Percentiles rank a stretch among this genome's conserved stretches.
Conservation (phyloP, 164 flowering plant species). For the Chloranthus sessilifolius region DNA sequence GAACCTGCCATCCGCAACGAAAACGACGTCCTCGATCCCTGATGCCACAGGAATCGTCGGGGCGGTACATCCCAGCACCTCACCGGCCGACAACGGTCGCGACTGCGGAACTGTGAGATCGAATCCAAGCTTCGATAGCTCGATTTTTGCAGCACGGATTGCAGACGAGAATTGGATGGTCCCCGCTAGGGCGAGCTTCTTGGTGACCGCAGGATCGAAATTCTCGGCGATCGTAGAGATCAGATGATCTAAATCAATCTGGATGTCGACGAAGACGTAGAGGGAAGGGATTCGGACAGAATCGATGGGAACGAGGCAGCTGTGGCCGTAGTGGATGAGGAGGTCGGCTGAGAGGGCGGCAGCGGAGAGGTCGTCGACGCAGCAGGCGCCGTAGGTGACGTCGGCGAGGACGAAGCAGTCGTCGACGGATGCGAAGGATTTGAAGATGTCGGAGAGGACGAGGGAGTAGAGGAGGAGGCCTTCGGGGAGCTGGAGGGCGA, state of each 20-base stretch:
- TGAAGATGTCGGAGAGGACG: conserved; percentile 74
- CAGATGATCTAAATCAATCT: conserved; percentile 51
- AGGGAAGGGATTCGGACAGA: conserved; percentile 63
- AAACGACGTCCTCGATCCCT: conserved; percentile 37
- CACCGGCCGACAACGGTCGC: conserved; percentile 86
- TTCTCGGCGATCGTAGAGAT: conserved; percentile 45
- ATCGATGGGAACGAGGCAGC: conserved; percentile 84
- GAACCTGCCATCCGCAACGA: conserved; percentile 94
- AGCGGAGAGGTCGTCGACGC: conserved; percentile 88
- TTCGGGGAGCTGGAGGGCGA: conserved; percentile 96
- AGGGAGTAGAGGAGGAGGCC: conserved; percentile 94
- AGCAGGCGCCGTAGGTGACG: conserved; percentile 97
- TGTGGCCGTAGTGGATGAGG: conserved; percentile 90
- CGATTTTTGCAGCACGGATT: conserved; percentile 62
- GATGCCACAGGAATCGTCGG: conserved; percentile 37
- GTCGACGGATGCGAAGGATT: conserved; percentile 48
- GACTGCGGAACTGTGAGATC: conserved; percentile 75
- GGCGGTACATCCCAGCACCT: conserved; percentile 91
- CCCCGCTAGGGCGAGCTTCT: conserved; percentile 63
- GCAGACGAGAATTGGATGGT: conserved; percentile 89
- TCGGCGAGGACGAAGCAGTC: conserved; percentile 86
- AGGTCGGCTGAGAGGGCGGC: conserved; percentile 73
- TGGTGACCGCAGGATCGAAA: not conserved
- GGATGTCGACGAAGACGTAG: conserved; percentile 87
- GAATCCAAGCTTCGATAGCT: conserved; percentile 53